phyloP scores from a whole-genome alignment of 768 basidiomycete genomes.

The Leccinum rimulosum region DNA sequence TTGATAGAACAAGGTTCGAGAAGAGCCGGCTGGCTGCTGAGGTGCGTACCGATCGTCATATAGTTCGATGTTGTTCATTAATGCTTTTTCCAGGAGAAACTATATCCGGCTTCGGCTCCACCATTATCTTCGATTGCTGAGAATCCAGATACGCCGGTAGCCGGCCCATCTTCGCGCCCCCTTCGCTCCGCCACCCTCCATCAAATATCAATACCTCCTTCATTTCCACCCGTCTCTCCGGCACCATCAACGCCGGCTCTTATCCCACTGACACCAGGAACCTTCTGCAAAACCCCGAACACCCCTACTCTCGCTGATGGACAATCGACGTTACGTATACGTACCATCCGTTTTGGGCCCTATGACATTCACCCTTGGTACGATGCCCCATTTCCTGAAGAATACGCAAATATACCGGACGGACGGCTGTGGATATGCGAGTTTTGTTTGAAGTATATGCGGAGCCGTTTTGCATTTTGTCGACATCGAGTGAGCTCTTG shows the following conservation, averaged over 20 bases:
- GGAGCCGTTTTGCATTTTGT: conserved; percentile 80
- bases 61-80: not conserved
- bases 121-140: conserved; percentile 33
- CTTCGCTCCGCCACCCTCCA: conserved; percentile 57
- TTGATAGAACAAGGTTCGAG: conserved; percentile 73
- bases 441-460: conserved; percentile 98
- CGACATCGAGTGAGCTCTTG: conserved; percentile 73
- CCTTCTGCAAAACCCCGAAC: conserved; percentile 31
- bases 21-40: conserved; percentile 70
- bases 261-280: conserved; percentile 33
- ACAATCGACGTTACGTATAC: conserved; percentile 60
- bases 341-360: conserved; percentile 83
- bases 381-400: conserved; percentile 97
- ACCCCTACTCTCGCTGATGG: conserved; percentile 24
- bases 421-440: conserved; percentile 96
- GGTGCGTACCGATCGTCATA: conserved; percentile 40
- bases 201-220: conserved; percentile 31
- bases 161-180: conserved; percentile 59
- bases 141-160: conserved; percentile 36
- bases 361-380: conserved; percentile 98
- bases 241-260: conserved; percentile 37
- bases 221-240: conserved; percentile 33
- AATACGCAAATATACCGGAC: conserved; percentile 90
- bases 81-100: conserved; percentile 42
- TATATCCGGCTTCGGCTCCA: conserved; percentile 42